Evolutionary conservation across 768 basidiomycete species (phyloP), one percentile per base, ranked within the genome.

Genomic region (Russula ochroleuca): DNA sequence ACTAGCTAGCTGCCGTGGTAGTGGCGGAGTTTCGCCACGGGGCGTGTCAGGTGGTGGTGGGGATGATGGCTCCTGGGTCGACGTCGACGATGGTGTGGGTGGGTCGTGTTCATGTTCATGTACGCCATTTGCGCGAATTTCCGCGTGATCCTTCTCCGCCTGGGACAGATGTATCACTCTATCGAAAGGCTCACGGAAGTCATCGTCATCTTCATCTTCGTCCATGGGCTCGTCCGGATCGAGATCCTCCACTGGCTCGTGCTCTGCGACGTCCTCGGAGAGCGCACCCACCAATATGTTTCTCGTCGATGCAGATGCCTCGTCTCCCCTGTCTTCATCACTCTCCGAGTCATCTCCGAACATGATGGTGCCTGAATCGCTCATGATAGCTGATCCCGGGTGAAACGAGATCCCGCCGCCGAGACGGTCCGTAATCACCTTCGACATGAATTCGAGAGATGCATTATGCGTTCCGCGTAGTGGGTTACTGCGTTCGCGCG

Each of bases 191-290:
- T 67, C 49, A 59, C 51, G 62, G 2, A 69, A 62, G 8, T 61
- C 61, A 28, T 60, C 75, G 5, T 61, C 61, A 28, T 60, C 75
- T 23, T 73, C 76, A 25, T 76, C 72, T 8, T 63, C 67, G 19
- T 59, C 77, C 9, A 73, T 75, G 63, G 72, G 71, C 63, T 79
- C 76, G 61, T 81, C 79, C 68, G 77, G 77, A 71, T 86, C 86
- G 67, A 84, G 83, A 58, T 86, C 85, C 17, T 85, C 83, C 66
- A 83, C 25, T 81, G 82, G 72, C 80, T 85, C 64, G 88, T 75
- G 55, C 78, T 80, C 68, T 78, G 83, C 80, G 40, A 81, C 80
- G 72, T 87, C 84, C 19, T 78, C 71, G 37, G 79, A 77, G 54
- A 80, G 78, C 50, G 77, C 57, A 35, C 61, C 48, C 54, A 61